Evolutionary conservation across 495 filamentous ascomycete species (phyloP).

Genomic region (Daldinia loculata): DNA sequence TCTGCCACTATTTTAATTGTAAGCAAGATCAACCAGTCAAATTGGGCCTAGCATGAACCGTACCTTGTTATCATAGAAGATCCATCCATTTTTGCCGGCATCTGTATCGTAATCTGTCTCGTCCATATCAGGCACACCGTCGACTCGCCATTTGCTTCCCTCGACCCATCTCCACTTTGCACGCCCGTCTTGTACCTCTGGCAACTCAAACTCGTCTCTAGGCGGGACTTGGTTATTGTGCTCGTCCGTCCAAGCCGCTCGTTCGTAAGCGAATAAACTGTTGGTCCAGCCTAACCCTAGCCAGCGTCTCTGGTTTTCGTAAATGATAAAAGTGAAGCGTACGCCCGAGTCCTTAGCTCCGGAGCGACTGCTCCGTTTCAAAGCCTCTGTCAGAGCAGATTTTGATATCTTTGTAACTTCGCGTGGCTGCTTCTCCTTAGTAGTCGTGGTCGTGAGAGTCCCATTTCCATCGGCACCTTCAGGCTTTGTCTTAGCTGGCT

Average conservation of each 20-base stretch:
- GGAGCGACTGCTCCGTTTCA: conserved; percentile 39
- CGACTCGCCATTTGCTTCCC: conserved; percentile 85
- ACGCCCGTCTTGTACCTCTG: conserved; percentile 78
- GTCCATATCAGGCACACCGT: conserved; percentile 68
- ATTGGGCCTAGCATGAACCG: conserved; percentile 23
- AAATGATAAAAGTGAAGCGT: conserved; percentile 93
- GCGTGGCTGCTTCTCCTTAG: conserved; percentile 32
- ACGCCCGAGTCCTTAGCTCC: conserved; percentile 72
- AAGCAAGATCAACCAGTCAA: conserved; percentile 18
- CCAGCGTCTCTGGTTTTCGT: conserved; percentile 97
- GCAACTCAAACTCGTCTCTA: conserved; percentile 84
- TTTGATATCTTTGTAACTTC: conserved; percentile 37
- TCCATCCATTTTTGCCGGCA: conserved; percentile 80
- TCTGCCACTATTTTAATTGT: conserved; percentile 74
- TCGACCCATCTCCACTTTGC: conserved; percentile 91
- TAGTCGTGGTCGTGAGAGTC: conserved; percentile 9
- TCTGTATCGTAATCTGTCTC: conserved; percentile 62
- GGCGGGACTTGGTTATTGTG: conserved; percentile 81
- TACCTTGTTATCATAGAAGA: conserved; percentile 98
- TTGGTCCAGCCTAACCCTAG: conserved; percentile 94
- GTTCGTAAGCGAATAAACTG: conserved; percentile 86
- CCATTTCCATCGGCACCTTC: conserved; percentile 29
- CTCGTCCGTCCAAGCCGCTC: conserved; percentile 93
- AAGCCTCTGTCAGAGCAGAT: conserved; percentile 44
- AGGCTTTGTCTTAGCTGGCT: conserved; percentile 42